A percentile compares a stretch with the other conserved stretches of the same genome.
Evolutionary conservation across 2,329 filamentous ascomycete species (phyloP).

Genomic region (Rhinocladiella mackenziei): DNA sequence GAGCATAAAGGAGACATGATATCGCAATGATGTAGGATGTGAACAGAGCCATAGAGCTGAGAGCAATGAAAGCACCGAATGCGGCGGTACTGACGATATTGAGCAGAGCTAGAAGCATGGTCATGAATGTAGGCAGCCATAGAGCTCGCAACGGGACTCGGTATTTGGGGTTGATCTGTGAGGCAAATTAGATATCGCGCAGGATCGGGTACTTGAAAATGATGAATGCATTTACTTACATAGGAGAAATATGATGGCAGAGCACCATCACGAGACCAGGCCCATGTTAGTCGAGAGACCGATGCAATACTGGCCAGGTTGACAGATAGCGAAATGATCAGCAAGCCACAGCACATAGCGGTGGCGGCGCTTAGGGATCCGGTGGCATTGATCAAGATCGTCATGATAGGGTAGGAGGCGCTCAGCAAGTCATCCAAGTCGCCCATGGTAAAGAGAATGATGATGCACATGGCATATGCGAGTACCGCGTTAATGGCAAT

Average conservation of each 20-base stretch:
- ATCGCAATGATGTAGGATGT: constrained; percentile 34
- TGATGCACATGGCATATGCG: constrained; percentile 37
- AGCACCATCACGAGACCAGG: constrained; percentile 48
- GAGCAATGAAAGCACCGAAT: constrained; percentile 40
- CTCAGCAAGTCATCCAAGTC: constrained; percentile 9
- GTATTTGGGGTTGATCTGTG: constrained; percentile 33
- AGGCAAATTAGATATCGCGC: neutral
- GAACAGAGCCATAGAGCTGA: constrained; percentile 38
- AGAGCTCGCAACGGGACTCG: constrained; percentile 40
- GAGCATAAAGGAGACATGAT: constrained; percentile 21
- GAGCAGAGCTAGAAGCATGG: constrained; percentile 38
- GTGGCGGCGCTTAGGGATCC: constrained; percentile 16
- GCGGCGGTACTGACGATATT: constrained; percentile 40
- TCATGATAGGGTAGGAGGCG: constrained; percentile 18
- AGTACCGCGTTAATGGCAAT: constrained; percentile 35
- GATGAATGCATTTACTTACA: neutral
- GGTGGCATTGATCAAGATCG: constrained; percentile 23
- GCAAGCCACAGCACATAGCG: constrained; percentile 16
- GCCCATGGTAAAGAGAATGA: constrained; percentile 36
- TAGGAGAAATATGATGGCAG: constrained; percentile 40
- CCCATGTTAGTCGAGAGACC: constrained; percentile 48
- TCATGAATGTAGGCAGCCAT: constrained; percentile 35
- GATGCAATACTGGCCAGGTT: constrained; percentile 38
- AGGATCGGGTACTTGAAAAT: neutral
- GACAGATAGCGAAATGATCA: constrained; percentile 19